Evolutionary conservation across 2,329 filamentous ascomycete species (phyloP).

Genomic region (Ramularia collo-cygni): DNA sequence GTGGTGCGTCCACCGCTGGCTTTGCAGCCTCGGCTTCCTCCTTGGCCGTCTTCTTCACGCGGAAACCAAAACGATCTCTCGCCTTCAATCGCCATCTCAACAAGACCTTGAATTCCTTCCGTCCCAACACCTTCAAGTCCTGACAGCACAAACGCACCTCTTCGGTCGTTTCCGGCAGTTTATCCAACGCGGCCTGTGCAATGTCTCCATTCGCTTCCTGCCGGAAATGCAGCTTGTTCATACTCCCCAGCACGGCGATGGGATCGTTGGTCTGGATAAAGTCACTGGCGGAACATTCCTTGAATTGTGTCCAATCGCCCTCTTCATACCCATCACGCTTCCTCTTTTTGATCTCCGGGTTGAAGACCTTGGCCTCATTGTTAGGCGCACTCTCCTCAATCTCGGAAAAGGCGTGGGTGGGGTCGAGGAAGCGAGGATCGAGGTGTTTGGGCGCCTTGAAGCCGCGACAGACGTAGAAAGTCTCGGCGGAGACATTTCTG

Average conservation of each 20-base stretch:
- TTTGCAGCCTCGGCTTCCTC: conserved; percentile 24
- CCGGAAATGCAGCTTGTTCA: conserved; percentile 78
- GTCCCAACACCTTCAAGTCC: conserved; percentile 82
- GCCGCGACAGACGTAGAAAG: conserved; percentile 93
- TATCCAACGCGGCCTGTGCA: conserved; percentile 75
- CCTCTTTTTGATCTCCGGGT: conserved; percentile 93
- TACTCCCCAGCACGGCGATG: conserved; percentile 78
- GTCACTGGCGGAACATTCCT: conserved; percentile 79
- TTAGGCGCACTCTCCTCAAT: conserved; percentile 79
- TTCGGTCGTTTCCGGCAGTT: conserved; percentile 76
- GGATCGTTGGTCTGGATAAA: conserved; percentile 93
- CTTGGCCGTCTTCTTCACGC: conserved; percentile 57
- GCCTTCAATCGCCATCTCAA: conserved; percentile 85
- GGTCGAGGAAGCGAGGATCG: conserved; percentile 87
- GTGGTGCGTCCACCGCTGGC: conserved; percentile 31
- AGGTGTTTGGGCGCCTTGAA: conserved; percentile 93
- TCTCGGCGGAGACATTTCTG: conserved; percentile 93
- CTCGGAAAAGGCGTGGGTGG: conserved; percentile 85
- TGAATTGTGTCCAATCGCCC: conserved; percentile 86
- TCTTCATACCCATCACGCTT: conserved; percentile 98
- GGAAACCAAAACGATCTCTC: conserved; percentile 82
- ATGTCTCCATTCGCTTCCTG: conserved; percentile 71
- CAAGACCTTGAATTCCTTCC: conserved; percentile 88
- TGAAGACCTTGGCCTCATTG: conserved; percentile 97
- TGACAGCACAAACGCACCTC: conserved; percentile 73